A percentile compares a stretch with the other conserved stretches of the same genome.
phyloP scores from a whole-genome alignment of 495 filamentous ascomycete species.

The Hypoxylon fuscum region DNA sequence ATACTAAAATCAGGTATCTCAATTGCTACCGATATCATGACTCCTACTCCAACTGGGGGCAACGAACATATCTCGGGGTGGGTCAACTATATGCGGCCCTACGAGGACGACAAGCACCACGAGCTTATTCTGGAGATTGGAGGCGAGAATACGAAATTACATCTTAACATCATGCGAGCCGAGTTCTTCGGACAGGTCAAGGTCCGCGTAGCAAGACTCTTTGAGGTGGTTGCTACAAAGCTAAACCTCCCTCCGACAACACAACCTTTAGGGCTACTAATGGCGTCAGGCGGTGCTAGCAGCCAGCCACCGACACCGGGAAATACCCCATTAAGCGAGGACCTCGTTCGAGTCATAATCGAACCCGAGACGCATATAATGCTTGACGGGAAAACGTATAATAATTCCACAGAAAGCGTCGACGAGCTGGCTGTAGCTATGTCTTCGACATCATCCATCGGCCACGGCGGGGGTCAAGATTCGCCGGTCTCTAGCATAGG shows the following conservation, averaged over 20 bases:
- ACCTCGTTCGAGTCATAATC: slow-evolving; percentile 72
- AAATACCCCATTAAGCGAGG: slow-evolving; percentile 75
- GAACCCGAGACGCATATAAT: slow-evolving; percentile 72
- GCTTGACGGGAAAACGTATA: slow-evolving; percentile 70
- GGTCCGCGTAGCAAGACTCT: slow-evolving; percentile 72
- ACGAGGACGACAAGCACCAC: slow-evolving; percentile 73
- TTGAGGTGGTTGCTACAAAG: slow-evolving; percentile 84
- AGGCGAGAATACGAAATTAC: slow-evolving; percentile 70
- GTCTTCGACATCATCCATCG: slow-evolving; percentile 46
- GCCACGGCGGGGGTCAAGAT: slow-evolving; percentile 43
- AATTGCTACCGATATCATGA: slow-evolving; percentile 59
- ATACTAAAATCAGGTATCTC: slow-evolving; percentile 84
- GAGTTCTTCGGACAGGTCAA: slow-evolving; percentile 77
- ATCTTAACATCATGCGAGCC: slow-evolving; percentile 63
- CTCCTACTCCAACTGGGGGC: slow-evolving; percentile 19
- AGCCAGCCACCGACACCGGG: slow-evolving; percentile 70
- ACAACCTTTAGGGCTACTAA: slow-evolving; percentile 73
- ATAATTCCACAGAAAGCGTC: slow-evolving; percentile 30
- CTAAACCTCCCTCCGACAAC: slow-evolving; percentile 72
- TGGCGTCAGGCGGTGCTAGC: slow-evolving; percentile 62
- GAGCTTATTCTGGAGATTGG: slow-evolving; percentile 85
- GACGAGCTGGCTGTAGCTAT: slow-evolving; percentile 43
- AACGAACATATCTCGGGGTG: slow-evolving; percentile 59
- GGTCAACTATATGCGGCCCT: slow-evolving; percentile 85
- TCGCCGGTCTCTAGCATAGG: slow-evolving; percentile 46